A percentile compares a stretch with the other conserved stretches of the same genome.
phyloP scores from a whole-genome alignment of 2,329 filamentous ascomycete species.

The Scedosporium aurantiacum region DNA sequence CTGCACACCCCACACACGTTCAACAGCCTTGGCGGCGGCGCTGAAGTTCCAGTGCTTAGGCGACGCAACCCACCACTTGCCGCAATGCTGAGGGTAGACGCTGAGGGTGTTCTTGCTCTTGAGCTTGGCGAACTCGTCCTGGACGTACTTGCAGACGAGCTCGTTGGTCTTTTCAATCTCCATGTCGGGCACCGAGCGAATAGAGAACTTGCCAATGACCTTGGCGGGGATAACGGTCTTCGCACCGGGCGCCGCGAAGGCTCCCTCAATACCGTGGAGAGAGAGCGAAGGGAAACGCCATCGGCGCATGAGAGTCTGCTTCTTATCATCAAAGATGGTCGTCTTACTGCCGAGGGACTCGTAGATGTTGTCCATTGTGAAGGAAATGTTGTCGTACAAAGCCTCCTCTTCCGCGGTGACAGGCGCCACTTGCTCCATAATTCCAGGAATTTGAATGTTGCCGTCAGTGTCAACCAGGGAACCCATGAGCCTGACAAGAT shows the following conservation, averaged over 20 bases:
- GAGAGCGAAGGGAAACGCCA: constrained; percentile 94
- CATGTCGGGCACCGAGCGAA: constrained; percentile 96
- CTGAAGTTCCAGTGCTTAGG: constrained; percentile 99
- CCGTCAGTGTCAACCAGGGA: constrained; percentile 81
- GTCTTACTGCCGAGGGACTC: constrained; percentile 85
- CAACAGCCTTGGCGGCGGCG: constrained; percentile 87
- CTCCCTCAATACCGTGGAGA: constrained; percentile 88
- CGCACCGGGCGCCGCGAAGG: constrained; percentile 82
- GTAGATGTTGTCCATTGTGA: constrained; percentile 92
- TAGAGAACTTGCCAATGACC: constrained; percentile 96
- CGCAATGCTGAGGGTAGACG: constrained; percentile 72
- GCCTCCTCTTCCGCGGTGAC: constrained; percentile 75
- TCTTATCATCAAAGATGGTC: constrained; percentile 78
- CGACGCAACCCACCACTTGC: constrained; percentile 98
- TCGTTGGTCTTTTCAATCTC: constrained; percentile 81
- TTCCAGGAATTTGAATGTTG: constrained; percentile 88
- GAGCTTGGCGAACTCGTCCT: constrained; percentile 76
- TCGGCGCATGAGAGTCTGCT: constrained; percentile 84
- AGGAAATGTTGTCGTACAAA: constrained; percentile 83
- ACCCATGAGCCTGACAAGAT: constrained; percentile 71
- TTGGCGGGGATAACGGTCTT: constrained; percentile 99
- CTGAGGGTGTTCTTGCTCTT: constrained; percentile 86
- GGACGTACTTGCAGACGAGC: constrained; percentile 71
- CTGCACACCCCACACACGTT: constrained; percentile 86
- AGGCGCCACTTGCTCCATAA: constrained; percentile 85